These are phyloP conservation scores for Phyllosticta citrichinensis DNA, from an alignment of 2,329 filamentous ascomycete genomes.

Conservation along the genomic window DNA sequence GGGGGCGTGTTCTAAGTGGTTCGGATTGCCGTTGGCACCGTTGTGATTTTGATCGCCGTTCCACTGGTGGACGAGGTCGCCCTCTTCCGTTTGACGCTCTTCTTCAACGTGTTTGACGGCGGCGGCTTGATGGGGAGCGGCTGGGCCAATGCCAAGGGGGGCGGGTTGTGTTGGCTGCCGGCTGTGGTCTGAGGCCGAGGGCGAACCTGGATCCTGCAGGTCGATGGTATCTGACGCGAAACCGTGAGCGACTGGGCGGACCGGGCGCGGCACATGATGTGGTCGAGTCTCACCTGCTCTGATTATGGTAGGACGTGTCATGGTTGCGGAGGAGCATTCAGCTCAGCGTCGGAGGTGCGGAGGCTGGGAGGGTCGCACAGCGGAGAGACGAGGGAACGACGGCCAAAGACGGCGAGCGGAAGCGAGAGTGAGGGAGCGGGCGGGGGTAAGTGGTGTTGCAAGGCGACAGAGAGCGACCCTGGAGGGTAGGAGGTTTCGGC, in stretches of 20 bases:
- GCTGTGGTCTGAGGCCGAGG: constrained; percentile 75
- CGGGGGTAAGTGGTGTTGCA: background rate
- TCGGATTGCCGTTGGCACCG: constrained; percentile 51
- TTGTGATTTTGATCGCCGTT: constrained; percentile 29
- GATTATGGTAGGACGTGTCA: constrained; percentile 48
- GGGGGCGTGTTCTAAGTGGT: constrained; percentile 15
- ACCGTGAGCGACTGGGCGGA: constrained; percentile 17
- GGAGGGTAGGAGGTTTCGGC: background rate
- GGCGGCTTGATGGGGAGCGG: constrained; percentile 76
- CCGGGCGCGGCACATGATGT: background rate
- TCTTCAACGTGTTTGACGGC: constrained; percentile 71
- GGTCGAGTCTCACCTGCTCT: constrained; percentile 38
- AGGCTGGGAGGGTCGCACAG: constrained; percentile 3
- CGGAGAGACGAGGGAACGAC: background rate
- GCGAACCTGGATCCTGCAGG: constrained; percentile 72
- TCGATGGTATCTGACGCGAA: constrained; percentile 72
- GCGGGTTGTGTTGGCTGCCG: constrained; percentile 43
- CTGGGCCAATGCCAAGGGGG: constrained; percentile 42
- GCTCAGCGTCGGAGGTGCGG: background rate
- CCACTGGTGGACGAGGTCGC: constrained; percentile 44
- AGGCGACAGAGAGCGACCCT: background rate
- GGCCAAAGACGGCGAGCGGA: background rate
- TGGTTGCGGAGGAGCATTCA: constrained; percentile 16
- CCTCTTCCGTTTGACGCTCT: constrained; percentile 62
- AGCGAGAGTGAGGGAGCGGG: background rate